These are phyloP conservation scores for Fonsecaea pugnacius DNA, from an alignment of 2,329 filamentous ascomycete genomes.

Conservation along the genomic window DNA sequence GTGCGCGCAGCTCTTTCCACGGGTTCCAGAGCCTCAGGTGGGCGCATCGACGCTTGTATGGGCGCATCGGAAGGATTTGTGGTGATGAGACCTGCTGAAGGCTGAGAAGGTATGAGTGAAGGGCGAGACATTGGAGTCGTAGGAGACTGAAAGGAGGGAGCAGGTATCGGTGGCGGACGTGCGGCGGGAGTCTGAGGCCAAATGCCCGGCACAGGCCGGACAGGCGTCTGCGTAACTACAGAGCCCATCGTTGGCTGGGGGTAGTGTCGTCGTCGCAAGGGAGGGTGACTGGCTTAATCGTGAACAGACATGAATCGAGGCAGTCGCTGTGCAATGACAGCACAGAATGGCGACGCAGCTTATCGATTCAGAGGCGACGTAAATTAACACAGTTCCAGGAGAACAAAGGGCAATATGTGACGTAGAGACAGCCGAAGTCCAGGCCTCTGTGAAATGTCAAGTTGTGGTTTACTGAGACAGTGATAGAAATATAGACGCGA, in stretches of 20 bases:
- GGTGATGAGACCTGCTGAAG: conserved; percentile 19
- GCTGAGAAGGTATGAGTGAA: conserved; percentile 14
- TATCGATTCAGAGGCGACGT: neutral
- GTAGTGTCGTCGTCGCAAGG: conserved; percentile 10
- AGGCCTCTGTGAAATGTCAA: neutral
- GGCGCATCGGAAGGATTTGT: conserved; percentile 20
- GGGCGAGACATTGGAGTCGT: conserved; percentile 37
- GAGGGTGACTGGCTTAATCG: conserved; percentile 18
- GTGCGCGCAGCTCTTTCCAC: conserved; percentile 80
- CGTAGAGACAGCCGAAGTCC: neutral
- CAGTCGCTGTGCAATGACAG: conserved; percentile 1
- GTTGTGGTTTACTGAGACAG: neutral
- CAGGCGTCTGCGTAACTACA: conserved; percentile 45
- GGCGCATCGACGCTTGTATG: conserved; percentile 28
- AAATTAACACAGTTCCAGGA: neutral
- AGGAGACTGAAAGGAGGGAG: conserved; percentile 42
- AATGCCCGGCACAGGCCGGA: conserved; percentile 48
- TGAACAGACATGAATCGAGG: conserved; percentile 22
- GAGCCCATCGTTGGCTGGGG: conserved; percentile 45
- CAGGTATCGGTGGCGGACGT: conserved; percentile 45
- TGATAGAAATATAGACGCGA: conserved; percentile 11
- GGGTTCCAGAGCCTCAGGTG: conserved; percentile 61
- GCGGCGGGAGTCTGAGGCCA: conserved; percentile 49
- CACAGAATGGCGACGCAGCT: neutral
- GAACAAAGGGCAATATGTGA: neutral